Percentiles rank a stretch among this genome's conserved stretches.
Conservation (phyloP, 768 basidiomycete species). For the Rossbeevera mucosa region DNA sequence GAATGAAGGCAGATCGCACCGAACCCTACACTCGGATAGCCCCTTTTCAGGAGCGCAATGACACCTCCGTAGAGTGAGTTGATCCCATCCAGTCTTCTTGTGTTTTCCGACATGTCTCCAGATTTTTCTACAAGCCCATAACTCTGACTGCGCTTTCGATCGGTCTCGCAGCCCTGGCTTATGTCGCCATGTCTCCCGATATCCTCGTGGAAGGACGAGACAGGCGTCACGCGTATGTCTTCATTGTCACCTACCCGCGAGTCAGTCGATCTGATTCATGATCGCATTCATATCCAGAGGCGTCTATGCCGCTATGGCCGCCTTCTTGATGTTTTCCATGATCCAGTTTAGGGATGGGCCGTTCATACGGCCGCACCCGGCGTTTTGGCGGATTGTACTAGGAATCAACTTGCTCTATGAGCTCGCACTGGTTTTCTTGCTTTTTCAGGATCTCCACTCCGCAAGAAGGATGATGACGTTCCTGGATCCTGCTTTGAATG, state of each 20-base stretch:
- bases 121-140: constrained; percentile 84
- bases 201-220: constrained; percentile 81
- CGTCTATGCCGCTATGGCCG: constrained; percentile 65
- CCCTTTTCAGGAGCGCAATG: constrained; percentile 79
- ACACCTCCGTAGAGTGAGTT: constrained; percentile 76
- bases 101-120: constrained; percentile 27
- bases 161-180: constrained; percentile 66
- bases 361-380: constrained; percentile 83
- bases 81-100: background rate
- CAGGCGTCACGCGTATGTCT: constrained; percentile 71
- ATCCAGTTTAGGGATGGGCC: constrained; percentile 89
- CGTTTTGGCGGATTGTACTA: constrained; percentile 76
- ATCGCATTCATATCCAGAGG: constrained; percentile 45
- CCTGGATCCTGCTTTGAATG: constrained; percentile 68
- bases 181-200: constrained; percentile 79
- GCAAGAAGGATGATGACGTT: constrained; percentile 76
- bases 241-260: background rate
- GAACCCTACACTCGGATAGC: constrained; percentile 79
- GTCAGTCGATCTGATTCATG: constrained; percentile 4
- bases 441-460: constrained; percentile 79
- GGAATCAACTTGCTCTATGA: constrained; percentile 83
- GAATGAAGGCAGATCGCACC: constrained; percentile 67
- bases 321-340: constrained; percentile 79
- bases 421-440: constrained; percentile 73
- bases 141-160: constrained; percentile 70